Evolutionary conservation across 2,329 filamentous ascomycete genomes (phyloP).

Genomic region (Xylariaceae sp.): DNA sequence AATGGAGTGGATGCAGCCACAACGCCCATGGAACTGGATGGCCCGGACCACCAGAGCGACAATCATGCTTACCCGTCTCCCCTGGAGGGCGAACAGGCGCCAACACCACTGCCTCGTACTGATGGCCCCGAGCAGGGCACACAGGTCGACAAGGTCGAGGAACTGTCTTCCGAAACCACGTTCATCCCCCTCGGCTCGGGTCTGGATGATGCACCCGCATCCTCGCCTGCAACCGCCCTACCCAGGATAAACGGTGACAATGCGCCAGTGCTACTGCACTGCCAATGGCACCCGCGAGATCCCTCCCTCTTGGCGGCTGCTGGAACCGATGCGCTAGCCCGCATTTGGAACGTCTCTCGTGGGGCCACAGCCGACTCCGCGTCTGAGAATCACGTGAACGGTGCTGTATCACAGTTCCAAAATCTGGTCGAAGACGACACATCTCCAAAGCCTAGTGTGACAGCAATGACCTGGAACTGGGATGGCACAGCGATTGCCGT

Average conservation of each 20-base stretch:
- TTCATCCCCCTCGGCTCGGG: conserved; percentile 51
- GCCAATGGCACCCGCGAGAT: conserved; percentile 65
- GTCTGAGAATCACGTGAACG: conserved; percentile 43
- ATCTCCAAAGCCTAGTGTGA: conserved; percentile 50
- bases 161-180: conserved; percentile 56
- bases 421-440: conserved; percentile 52
- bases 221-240: conserved; percentile 34
- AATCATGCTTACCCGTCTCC: conserved; percentile 63
- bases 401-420: conserved; percentile 38
- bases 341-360: conserved; percentile 62
- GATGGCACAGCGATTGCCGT: conserved; percentile 55
- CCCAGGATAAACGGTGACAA: conserved; percentile 38
- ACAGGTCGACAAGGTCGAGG: conserved; percentile 60
- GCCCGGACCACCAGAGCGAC: conserved; percentile 37
- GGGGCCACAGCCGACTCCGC: conserved; percentile 45
- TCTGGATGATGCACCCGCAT: conserved; percentile 25
- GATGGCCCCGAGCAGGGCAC: conserved; percentile 62
- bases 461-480: conserved; percentile 58
- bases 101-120: conserved; percentile 51
- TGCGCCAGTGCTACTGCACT: conserved; percentile 61
- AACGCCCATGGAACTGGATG: conserved; percentile 60
- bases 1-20: conserved; percentile 49
- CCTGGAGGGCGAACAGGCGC: conserved; percentile 53
- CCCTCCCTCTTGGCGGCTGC: conserved; percentile 63
- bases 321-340: conserved; percentile 67